phyloP scores from a whole-genome alignment of 345 rosid species.

The Microcos paniculata region DNA sequence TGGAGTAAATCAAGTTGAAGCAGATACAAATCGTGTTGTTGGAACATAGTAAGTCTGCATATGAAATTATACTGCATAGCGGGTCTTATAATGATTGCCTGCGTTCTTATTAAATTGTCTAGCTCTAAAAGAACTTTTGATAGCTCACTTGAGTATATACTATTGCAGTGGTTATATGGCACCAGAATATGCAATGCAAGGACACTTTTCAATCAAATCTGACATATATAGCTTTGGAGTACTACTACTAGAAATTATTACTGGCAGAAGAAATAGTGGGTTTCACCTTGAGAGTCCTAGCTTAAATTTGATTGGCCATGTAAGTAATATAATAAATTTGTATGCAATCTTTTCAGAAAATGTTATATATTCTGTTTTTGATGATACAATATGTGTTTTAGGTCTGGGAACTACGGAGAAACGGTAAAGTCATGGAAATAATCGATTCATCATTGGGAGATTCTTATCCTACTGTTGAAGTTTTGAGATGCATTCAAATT shows the following conservation, averaged over 20 bases:
- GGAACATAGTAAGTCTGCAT: conserved; percentile 58
- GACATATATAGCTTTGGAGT: conserved; percentile 70
- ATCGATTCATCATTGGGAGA: conserved; percentile 31
- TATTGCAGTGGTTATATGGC: conserved; percentile 68
- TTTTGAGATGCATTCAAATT: conserved; percentile 46
- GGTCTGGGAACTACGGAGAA: conserved; percentile 60
- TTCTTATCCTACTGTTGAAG: conserved; percentile 26
- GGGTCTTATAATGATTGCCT: too few relatives aligned
- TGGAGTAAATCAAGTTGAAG: conserved; percentile 46
- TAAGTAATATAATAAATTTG: conserved; percentile 27
- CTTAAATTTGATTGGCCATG: conserved; percentile 46
- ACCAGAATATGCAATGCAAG: conserved; percentile 66
- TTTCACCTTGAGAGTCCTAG: conserved; percentile 20
- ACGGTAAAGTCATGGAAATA: conserved; percentile 30
- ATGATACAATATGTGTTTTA: not conserved
- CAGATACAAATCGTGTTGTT: conserved; percentile 46
- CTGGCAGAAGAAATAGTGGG: conserved; percentile 40
- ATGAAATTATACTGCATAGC: too few relatives aligned
- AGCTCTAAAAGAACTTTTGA: too few relatives aligned
- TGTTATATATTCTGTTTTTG: not conserved
- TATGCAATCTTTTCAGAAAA: not conserved
- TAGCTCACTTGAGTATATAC: not conserved
- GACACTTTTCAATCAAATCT: conserved; percentile 58
- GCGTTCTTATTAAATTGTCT: not conserved
- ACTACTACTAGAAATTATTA: conserved; percentile 54